Conservation (phyloP, 1,284 basidiomycete species). For the Moesziomyces parantarcticus region DNA sequence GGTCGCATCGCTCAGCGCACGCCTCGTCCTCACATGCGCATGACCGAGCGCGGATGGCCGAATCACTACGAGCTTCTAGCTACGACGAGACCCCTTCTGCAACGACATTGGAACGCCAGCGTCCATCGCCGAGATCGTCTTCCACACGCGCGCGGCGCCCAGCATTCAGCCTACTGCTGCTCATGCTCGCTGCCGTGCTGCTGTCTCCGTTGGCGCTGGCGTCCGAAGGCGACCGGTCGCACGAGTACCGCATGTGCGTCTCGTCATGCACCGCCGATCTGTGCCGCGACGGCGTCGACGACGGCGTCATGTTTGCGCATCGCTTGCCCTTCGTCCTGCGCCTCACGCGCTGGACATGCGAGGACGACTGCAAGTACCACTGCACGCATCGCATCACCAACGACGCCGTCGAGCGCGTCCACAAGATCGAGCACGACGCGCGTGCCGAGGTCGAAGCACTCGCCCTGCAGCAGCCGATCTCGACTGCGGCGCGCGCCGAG, state of each 20-base stretch:
- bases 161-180: conserved; percentile 5
- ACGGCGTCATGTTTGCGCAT: conserved; percentile 51
- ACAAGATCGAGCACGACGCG: conserved; percentile 65
- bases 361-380: conserved; percentile 85
- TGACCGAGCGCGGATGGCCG: too few relatives aligned
- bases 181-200: conserved; percentile 16
- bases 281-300: conserved; percentile 59
- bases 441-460: conserved; percentile 18
- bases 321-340: conserved; percentile 72
- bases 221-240: conserved; percentile 63
- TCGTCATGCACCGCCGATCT: conserved; percentile 56
- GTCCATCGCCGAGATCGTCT: not conserved
- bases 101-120: too few relatives aligned
- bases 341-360: conserved; percentile 77
- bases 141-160: conserved; percentile 6
- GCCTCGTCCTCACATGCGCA: too few relatives aligned
- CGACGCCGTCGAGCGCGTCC: conserved; percentile 70
- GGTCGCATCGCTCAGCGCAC: too few relatives aligned
- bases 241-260: conserved; percentile 60
- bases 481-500: conserved; percentile 5
- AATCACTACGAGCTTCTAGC: too few relatives aligned
- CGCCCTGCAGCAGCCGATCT: conserved; percentile 15
- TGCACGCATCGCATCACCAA: conserved; percentile 88
- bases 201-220: conserved; percentile 24
- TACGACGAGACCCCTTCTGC: too few relatives aligned